Percentiles rank a stretch among this genome's conserved stretches.
Conservation (phyloP, 257 asterid species). For the Gentiana straminea region DNA sequence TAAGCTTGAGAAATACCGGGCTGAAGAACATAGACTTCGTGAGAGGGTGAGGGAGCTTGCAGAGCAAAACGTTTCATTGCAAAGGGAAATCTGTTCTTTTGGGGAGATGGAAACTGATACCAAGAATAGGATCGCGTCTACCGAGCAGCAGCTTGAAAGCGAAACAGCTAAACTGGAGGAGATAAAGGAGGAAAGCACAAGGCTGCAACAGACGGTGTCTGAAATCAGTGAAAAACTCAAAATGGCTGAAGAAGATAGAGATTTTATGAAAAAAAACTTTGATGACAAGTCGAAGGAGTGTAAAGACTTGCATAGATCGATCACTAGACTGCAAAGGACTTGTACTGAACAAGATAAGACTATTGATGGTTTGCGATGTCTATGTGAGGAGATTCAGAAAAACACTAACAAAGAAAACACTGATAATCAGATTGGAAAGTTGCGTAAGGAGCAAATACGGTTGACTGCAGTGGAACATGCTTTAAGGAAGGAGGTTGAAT, state of each 20-base stretch:
- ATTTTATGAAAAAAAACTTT: slow-evolving; percentile 50
- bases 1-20: slow-evolving; percentile 77
- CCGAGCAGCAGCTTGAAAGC: slow-evolving; percentile 55
- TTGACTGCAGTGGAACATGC: slow-evolving; percentile 79
- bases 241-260: slow-evolving; percentile 63
- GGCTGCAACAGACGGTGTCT: slow-evolving; percentile 40
- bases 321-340: slow-evolving; percentile 69
- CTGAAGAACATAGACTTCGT: slow-evolving; percentile 88
- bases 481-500: slow-evolving; percentile 87
- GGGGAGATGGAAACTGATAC: slow-evolving; percentile 52
- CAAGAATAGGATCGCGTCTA: slow-evolving; percentile 31
- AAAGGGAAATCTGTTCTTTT: slow-evolving; percentile 71
- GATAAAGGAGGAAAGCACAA: slow-evolving; percentile 41
- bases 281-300: slow-evolving; percentile 72
- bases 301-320: slow-evolving; percentile 74
- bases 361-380: slow-evolving; percentile 68
- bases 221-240: slow-evolving; percentile 52
- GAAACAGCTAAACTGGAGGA: slow-evolving; percentile 42
- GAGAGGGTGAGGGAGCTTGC: slow-evolving; percentile 94
- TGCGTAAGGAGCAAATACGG: slow-evolving; percentile 70
- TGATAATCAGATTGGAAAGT: slow-evolving; percentile 49
- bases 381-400: slow-evolving; percentile 69
- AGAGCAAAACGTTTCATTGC: slow-evolving; percentile 89
- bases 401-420: slow-evolving; percentile 31
- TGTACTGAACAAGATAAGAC: slow-evolving; percentile 88